These are phyloP conservation scores for Bolboschoenoplectus hybrid DNA, from an alignment of 202 grass and related monocot species.

Conservation along the genomic window DNA sequence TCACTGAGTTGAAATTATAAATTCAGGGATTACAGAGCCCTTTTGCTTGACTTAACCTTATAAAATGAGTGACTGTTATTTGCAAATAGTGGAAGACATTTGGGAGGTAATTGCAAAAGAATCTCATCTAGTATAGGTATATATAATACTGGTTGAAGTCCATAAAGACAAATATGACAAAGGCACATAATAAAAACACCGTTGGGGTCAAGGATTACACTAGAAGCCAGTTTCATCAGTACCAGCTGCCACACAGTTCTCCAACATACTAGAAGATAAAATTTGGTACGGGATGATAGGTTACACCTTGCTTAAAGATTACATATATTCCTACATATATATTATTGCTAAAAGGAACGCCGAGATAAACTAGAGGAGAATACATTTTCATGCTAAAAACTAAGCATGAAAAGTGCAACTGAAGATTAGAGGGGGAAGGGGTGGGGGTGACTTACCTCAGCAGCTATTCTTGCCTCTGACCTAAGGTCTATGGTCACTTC, in stretches of 20 bases:
- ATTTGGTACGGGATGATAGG: neutral
- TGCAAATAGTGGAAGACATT: neutral
- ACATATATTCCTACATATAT: neutral
- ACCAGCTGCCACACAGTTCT: neutral
- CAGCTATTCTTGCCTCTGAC: slow-evolving; percentile 71
- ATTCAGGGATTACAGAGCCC: neutral
- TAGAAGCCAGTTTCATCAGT: neutral
- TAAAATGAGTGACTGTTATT: neutral
- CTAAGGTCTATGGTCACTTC: slow-evolving; percentile 54
- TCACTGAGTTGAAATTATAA: neutral
- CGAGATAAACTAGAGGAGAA: neutral
- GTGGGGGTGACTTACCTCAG: slow-evolving; percentile 52
- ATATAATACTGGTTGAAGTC: neutral
- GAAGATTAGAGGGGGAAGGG: neutral
- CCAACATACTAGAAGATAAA: neutral
- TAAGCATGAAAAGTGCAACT: slow-evolving; percentile 17
- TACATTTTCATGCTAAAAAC: neutral
- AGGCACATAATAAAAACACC: slow-evolving; percentile 13
- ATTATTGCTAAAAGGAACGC: neutral
- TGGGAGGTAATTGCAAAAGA: neutral
- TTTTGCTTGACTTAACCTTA: neutral
- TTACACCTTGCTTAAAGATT: neutral
- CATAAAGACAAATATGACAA: neutral
- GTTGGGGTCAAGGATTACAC: neutral
- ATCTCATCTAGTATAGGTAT: neutral